Conservation (phyloP, 106 monocot genomes). For the Phalaenopsis equestris region DNA sequence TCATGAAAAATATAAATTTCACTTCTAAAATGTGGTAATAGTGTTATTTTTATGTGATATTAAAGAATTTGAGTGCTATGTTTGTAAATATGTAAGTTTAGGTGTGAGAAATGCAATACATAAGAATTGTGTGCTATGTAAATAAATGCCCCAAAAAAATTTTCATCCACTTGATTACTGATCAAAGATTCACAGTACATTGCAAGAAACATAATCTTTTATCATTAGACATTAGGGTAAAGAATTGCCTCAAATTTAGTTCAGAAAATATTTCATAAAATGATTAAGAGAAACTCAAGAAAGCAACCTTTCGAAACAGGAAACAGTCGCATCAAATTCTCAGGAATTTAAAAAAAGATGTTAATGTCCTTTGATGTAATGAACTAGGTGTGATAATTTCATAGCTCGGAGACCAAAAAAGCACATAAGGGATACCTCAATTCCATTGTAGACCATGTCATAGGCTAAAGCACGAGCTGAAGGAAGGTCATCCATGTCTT, state of each 20-base stretch:
- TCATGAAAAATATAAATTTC: too few species aligned
- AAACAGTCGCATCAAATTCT: neutral
- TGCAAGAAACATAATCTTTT: neutral
- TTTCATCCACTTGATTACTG: neutral
- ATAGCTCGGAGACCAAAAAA: neutral
- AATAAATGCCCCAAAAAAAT: neutral
- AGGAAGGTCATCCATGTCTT: conserved; percentile 77
- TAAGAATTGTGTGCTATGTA: too few species aligned
- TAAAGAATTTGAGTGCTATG: too few species aligned
- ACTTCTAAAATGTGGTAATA: too few species aligned
- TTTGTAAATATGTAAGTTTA: too few species aligned
- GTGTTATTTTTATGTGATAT: too few species aligned
- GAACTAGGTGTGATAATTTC: neutral
- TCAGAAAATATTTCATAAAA: neutral
- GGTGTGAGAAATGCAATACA: too few species aligned
- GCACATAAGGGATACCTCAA: conserved; percentile 53
- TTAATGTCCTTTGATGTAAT: neutral
- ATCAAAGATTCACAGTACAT: neutral
- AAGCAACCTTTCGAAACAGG: neutral
- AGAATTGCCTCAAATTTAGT: neutral
- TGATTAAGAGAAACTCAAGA: neutral
- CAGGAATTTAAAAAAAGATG: neutral
- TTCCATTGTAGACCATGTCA: conserved; percentile 98
- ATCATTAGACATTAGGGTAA: neutral
- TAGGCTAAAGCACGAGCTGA: conserved; percentile 93